These are phyloP conservation scores for Chaetomiaceae sp. DNA, from an alignment of 2,329 filamentous ascomycete species.

Conservation along the genomic window DNA sequence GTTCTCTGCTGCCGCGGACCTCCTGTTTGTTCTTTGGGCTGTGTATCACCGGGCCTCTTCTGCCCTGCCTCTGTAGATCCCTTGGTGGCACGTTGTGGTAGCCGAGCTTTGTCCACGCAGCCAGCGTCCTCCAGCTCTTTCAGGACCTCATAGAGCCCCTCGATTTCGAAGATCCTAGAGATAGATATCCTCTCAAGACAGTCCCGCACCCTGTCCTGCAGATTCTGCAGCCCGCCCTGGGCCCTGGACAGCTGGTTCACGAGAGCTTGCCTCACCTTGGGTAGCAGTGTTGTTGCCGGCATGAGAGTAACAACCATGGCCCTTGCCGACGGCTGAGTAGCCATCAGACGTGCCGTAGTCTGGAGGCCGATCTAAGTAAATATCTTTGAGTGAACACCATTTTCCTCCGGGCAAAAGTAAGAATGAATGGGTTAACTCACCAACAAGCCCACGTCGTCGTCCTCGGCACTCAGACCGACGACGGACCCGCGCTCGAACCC, in stretches of 20 bases:
- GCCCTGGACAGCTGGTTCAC: conserved; percentile 32
- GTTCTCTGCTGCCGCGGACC: conserved; percentile 8
- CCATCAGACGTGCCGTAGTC: conserved; percentile 40
- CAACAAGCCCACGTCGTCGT: conserved; percentile 44
- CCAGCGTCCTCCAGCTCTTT: conserved; percentile 41
- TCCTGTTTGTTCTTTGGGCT: background rate
- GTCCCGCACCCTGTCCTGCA: conserved; percentile 28
- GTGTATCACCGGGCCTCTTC: background rate
- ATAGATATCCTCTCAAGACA: conserved; percentile 50
- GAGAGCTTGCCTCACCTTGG: conserved; percentile 40
- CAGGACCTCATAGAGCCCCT: conserved; percentile 55
- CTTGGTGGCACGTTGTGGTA: background rate
- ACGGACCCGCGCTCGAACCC: conserved; percentile 50
- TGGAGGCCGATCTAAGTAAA: conserved; percentile 44
- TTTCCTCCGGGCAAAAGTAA: background rate
- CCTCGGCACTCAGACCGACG: conserved; percentile 52
- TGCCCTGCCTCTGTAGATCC: background rate
- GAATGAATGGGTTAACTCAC: no score
- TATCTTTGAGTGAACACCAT: background rate
- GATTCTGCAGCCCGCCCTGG: conserved; percentile 2
- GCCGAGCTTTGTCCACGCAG: background rate
- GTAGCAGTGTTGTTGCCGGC: conserved; percentile 39
- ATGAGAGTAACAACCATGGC: conserved; percentile 49
- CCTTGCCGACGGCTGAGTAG: conserved; percentile 25
- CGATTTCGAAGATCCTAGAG: conserved; percentile 54